Conservation (phyloP, 192 early-diverging fungal species). For the Linderina pennispora region DNA sequence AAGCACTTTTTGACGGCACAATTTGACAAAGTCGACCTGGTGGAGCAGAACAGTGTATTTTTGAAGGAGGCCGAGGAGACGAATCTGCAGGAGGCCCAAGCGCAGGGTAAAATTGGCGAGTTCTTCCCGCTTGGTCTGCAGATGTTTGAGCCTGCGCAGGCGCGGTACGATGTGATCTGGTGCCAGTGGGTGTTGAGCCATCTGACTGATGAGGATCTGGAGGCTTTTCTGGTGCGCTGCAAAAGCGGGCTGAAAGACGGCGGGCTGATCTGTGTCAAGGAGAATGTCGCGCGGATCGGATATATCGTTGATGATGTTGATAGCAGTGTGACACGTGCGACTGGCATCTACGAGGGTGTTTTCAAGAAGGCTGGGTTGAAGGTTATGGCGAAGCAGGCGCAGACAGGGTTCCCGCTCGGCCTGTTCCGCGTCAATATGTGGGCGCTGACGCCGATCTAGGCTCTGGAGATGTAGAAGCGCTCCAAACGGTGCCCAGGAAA, state of each 20-base stretch:
- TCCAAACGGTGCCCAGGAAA: background rate
- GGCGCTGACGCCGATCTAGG: slow-evolving; percentile 18
- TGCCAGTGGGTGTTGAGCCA: slow-evolving; percentile 97
- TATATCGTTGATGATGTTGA: slow-evolving; percentile 78
- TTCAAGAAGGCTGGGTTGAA: slow-evolving; percentile 58
- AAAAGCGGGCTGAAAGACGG: slow-evolving; percentile 56
- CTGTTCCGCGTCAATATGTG: slow-evolving; percentile 70
- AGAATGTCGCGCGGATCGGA: slow-evolving; percentile 66
- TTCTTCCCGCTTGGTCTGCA: slow-evolving; percentile 77
- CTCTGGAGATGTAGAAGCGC: background rate
- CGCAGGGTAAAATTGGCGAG: slow-evolving; percentile 53
- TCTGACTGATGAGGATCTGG: slow-evolving; percentile 83
- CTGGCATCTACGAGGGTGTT: slow-evolving; percentile 44
- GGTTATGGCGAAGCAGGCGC: slow-evolving; percentile 55
- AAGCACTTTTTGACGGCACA: slow-evolving; percentile 73
- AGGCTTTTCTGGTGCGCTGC: slow-evolving; percentile 76
- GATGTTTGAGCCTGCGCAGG: slow-evolving; percentile 60
- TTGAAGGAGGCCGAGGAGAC: slow-evolving; percentile 59
- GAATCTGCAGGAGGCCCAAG: slow-evolving; percentile 57
- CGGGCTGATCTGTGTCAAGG: slow-evolving; percentile 85
- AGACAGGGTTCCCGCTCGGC: slow-evolving; percentile 63
- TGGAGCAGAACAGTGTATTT: slow-evolving; percentile 79
- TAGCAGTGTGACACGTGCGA: slow-evolving; percentile 62
- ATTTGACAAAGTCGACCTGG: slow-evolving; percentile 86
- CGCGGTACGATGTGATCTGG: slow-evolving; percentile 92